Base-by-base conservation (phyloP, 495 filamentous ascomycete species). In the Hypoxylon fragiforme region DNA sequence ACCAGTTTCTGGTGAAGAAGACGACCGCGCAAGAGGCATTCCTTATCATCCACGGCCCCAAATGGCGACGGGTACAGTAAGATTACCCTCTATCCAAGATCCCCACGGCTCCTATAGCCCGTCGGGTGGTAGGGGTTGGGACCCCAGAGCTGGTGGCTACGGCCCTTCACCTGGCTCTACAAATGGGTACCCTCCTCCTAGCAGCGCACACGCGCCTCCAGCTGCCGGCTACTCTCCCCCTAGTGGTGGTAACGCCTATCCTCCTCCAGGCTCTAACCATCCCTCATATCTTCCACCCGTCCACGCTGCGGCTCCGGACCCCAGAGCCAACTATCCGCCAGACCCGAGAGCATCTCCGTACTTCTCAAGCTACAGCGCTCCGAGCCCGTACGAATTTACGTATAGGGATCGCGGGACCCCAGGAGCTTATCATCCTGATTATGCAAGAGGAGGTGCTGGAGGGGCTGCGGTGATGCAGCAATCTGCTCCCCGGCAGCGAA, bases 401-500 rank as follows among this genome's bases (percentile, higher is more conserved):
- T 65, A 67, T 24, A 55, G 60, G 18, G 54, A 62, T n/a, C 62
- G 53, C 7, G 38, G 50, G 3, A 41, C 54, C 4, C 40, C 60
- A 18, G 60, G 44, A 7, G 35, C 50, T 18, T 68, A 68, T 19
- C 28, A 55, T 11, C 55, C 38, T 2, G 64, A 64, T 2, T 69
- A 63, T 48, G 43, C 56, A 12, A 60, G 62, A 57, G 58, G 57
- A 20, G 53, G 63, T 22, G 49, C 56, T 40, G 19, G 54, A 46
- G 50, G 56, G 38, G 43, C 63, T 66, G 52, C 62, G 12, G 64
- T 64, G 31, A 70, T 70, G 28, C 63, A 63, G 15, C 73, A 73
- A 41, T 70, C 73, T 19, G 76, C 76, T 11, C 76, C 76, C 5
- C 65, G 76, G 32, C 76, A 79, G 46, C 64, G 76, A 12, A 79